A percentile compares a stretch with the other conserved stretches of the same genome.
Conservation (phyloP, 1,284 basidiomycete species). For the Ganoderma boninense region DNA sequence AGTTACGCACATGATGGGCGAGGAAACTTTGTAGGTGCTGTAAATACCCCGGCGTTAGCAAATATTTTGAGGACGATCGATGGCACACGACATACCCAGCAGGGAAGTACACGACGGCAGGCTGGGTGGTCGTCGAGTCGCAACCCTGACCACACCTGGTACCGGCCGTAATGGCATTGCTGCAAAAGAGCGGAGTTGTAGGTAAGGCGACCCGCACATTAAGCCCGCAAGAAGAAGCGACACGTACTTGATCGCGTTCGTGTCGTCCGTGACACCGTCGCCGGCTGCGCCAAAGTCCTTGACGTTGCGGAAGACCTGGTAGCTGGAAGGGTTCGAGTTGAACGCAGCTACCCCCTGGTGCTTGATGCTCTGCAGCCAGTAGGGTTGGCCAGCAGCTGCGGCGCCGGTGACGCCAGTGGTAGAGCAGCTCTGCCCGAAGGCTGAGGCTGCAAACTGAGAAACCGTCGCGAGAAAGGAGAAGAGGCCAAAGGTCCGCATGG, state of each 20-base stretch:
- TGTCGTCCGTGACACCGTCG: constrained; percentile 77
- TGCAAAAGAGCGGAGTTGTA: constrained; percentile 35
- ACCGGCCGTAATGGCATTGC: constrained; percentile 63
- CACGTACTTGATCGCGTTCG: constrained; percentile 70
- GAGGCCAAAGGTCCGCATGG: constrained; percentile 34
- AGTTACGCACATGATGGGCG: constrained; percentile 55
- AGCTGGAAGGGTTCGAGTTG: constrained; percentile 60
- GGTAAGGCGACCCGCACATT: not conserved
- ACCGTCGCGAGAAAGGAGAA: constrained; percentile 36
- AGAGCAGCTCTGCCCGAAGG: constrained; percentile 49
- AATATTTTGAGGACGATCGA: not conserved
- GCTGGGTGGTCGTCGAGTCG: constrained; percentile 45
- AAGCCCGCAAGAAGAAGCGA: constrained; percentile 1
- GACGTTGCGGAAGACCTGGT: constrained; percentile 81
- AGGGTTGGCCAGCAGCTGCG: constrained; percentile 67
- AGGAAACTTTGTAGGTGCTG: constrained; percentile 70
- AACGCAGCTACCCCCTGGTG: constrained; percentile 71
- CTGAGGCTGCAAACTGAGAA: constrained; percentile 31
- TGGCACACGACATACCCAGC: constrained; percentile 40
- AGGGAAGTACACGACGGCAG: constrained; percentile 67
- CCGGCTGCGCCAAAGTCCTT: constrained; percentile 70
- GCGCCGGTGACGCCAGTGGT: constrained; percentile 54
- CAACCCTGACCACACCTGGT: constrained; percentile 66
- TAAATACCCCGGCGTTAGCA: constrained; percentile 13
- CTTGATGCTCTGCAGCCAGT: constrained; percentile 74